Percentiles rank a stretch among this genome's conserved stretches.
These are phyloP conservation scores for Colletotrichum sp. DNA, from an alignment of 2,329 filamentous ascomycete species.

Conservation along the genomic window DNA sequence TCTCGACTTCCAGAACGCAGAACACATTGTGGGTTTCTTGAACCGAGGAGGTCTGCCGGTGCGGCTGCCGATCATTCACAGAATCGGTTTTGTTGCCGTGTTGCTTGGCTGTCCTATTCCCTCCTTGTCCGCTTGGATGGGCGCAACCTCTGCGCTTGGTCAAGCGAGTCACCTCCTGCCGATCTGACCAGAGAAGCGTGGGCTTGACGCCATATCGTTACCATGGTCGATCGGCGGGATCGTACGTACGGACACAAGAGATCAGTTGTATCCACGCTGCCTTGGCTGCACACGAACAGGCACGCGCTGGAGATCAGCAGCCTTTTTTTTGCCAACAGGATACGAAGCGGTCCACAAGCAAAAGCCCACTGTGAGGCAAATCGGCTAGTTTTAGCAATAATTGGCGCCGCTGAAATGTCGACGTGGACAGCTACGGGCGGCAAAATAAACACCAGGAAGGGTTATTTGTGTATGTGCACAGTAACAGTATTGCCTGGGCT, in stretches of 20 bases:
- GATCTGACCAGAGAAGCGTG: conserved; percentile 6
- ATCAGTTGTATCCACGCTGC: not conserved
- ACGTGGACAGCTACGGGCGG: not conserved
- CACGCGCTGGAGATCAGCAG: not conserved
- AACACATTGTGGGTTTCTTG: not conserved
- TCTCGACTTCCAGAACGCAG: not conserved
- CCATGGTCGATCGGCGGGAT: conserved; percentile 4
- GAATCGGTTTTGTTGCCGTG: not conserved
- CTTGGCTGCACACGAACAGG: not conserved
- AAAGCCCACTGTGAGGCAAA: not conserved
- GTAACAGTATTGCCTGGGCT: not conserved
- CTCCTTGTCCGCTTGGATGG: not conserved
- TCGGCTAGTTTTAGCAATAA: not conserved
- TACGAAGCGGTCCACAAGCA: conserved; percentile 8
- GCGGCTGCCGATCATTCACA: not conserved
- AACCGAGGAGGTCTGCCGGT: not conserved
- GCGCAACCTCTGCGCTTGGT: not conserved
- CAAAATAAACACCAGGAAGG: not conserved
- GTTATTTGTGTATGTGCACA: not conserved
- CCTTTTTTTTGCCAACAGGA: not conserved
- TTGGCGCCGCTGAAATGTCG: not conserved
- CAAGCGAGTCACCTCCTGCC: not conserved
- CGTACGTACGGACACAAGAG: not conserved
- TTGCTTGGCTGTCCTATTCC: not conserved
- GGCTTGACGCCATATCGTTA: conserved; percentile 1